Conservation (phyloP, 495 filamentous ascomycete genomes). For the Podospora pseudoanserina region DNA sequence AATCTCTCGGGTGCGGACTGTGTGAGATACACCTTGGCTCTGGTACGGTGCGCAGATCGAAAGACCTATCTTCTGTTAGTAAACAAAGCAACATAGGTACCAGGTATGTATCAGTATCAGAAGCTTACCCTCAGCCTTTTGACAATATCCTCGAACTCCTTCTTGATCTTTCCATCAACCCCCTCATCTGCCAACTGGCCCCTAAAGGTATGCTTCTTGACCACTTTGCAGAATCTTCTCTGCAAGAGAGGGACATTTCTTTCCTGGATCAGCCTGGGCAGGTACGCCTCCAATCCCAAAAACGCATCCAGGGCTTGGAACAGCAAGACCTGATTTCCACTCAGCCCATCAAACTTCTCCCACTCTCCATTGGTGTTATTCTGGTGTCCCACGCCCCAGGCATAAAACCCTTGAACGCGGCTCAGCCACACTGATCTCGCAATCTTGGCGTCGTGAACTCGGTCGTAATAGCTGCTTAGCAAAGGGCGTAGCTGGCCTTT, state of each 20-base stretch:
- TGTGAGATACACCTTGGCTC: slow-evolving; percentile 36
- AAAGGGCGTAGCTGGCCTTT: slow-evolving; percentile 24
- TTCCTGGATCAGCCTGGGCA: slow-evolving; percentile 23
- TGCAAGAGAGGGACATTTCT: slow-evolving; percentile 35
- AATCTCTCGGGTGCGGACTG: slow-evolving; percentile 41
- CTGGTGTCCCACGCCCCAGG: slow-evolving; percentile 38
- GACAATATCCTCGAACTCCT: slow-evolving; percentile 33
- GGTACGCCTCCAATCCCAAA: slow-evolving; percentile 41
- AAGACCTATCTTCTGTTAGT: slow-evolving; percentile 26
- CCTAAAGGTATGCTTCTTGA: slow-evolving; percentile 26
- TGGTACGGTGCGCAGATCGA: slow-evolving; percentile 36
- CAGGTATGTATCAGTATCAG: background rate
- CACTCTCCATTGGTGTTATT: slow-evolving; percentile 23
- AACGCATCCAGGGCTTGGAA: slow-evolving; percentile 45
- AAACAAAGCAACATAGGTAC: background rate
- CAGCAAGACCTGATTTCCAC: slow-evolving; percentile 41
- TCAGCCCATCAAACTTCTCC: slow-evolving; percentile 43
- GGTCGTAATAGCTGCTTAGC: slow-evolving; percentile 33
- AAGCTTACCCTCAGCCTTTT: slow-evolving; percentile 36
- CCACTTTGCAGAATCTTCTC: slow-evolving; percentile 28
- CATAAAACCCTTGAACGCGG: slow-evolving; percentile 44
- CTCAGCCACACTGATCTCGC: slow-evolving; percentile 34
- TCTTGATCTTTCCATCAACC: slow-evolving; percentile 26
- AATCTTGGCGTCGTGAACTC: slow-evolving; percentile 26
- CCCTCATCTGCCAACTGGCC: slow-evolving; percentile 23